phyloP scores from a whole-genome alignment of 306 rosid genomes.

The Leucaena leucocephala region DNA sequence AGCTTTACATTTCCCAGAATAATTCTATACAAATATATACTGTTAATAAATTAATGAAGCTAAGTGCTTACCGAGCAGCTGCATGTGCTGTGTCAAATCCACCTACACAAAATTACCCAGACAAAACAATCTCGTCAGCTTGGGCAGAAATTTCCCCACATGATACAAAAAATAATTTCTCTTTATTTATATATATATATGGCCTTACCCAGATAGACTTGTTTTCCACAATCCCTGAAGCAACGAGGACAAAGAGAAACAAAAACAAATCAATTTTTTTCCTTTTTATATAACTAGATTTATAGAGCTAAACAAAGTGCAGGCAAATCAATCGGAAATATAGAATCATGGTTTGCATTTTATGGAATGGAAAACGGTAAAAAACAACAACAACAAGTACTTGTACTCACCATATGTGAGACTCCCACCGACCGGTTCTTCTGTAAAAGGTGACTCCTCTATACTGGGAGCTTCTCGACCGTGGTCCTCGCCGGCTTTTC shows the following conservation, averaged over 20 bases:
- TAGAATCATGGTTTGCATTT: slow-evolving; percentile 3
- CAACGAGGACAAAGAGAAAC: slow-evolving; percentile 15
- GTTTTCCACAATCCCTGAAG: slow-evolving; percentile 98
- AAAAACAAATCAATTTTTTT: slow-evolving; percentile 20
- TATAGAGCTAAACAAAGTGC: not conserved
- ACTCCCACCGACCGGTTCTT: slow-evolving; percentile 99
- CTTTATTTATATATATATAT: not conserved
- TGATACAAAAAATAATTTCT: not conserved
- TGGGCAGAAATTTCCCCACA: not conserved
- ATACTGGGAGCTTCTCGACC: slow-evolving; percentile 96
- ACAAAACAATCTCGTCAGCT: slow-evolving; percentile 50
- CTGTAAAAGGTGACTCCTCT: slow-evolving; percentile 98
- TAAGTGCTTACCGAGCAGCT: slow-evolving; percentile 89
- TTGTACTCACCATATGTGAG: slow-evolving; percentile 83
- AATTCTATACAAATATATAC: not conserved
- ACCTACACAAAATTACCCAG: slow-evolving; percentile 65
- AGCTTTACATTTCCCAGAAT: slow-evolving; percentile 16
- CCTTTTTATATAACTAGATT: not conserved
- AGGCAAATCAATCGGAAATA: not conserved
- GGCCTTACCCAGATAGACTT: slow-evolving; percentile 94
- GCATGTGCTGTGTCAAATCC: slow-evolving; percentile 99
- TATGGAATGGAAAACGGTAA: not conserved
- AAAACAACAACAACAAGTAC: not conserved
- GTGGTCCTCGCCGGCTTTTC: slow-evolving; percentile 93
- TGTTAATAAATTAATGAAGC: slow-evolving; percentile 3